Evolutionary conservation across 1,284 basidiomycete genomes (phyloP).

Genomic region (Athelia psychrophila): DNA sequence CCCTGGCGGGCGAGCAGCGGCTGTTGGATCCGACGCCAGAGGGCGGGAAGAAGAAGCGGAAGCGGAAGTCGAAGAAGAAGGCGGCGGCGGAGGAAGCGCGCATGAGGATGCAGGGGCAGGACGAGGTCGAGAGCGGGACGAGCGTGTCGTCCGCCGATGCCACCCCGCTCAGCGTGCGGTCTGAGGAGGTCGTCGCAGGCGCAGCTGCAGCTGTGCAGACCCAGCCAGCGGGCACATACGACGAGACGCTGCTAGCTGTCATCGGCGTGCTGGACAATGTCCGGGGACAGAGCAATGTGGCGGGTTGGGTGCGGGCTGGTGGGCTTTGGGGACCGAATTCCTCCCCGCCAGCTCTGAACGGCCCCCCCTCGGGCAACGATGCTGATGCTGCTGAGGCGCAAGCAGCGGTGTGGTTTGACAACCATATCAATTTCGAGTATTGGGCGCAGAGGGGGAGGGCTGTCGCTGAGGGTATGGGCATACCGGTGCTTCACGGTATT

Average conservation of each 20-base stretch:
- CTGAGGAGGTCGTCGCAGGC: neutral
- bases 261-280: constrained; percentile 66
- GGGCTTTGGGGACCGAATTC: constrained; percentile 40
- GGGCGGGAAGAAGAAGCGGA: constrained; percentile 6
- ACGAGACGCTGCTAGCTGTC: constrained; percentile 65
- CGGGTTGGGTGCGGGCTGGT: constrained; percentile 62
- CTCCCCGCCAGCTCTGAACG: neutral
- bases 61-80: constrained; percentile 8
- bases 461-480: constrained; percentile 46
- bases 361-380: neutral
- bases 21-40: constrained; percentile 3
- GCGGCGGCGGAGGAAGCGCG: neutral
- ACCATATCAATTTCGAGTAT: constrained; percentile 34
- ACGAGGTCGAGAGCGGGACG: constrained; percentile 2
- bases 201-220: constrained; percentile 1
- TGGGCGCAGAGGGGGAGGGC: constrained; percentile 52
- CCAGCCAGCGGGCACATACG: constrained; percentile 31
- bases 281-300: constrained; percentile 59
- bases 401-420: constrained; percentile 53
- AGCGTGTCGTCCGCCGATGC: neutral
- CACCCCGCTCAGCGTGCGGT: neutral
- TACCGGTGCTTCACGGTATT: constrained; percentile 21
- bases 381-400: constrained; percentile 9
- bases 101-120: constrained; percentile 4
- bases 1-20: constrained; percentile 1